Evolutionary conservation across 2,329 filamentous ascomycete species (phyloP).

Genomic region (Neonectria magnoliae): DNA sequence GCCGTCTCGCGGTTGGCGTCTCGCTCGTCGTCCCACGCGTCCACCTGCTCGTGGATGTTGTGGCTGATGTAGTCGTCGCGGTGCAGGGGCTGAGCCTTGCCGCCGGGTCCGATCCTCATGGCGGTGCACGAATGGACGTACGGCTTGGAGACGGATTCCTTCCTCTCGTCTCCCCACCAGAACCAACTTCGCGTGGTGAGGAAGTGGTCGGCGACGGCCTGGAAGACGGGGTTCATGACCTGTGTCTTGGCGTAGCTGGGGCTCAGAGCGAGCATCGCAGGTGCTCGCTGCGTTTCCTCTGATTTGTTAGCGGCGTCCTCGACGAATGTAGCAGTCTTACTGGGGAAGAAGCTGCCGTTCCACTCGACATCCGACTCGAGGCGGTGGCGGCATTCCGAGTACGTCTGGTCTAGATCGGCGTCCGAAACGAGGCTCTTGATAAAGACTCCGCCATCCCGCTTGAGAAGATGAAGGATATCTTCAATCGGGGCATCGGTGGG

Average conservation of each 20-base stretch:
- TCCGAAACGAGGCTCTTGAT: slow-evolving; percentile 1
- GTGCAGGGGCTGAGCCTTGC: slow-evolving; percentile 29
- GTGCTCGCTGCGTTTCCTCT: slow-evolving; percentile 28
- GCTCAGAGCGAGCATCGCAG: slow-evolving; percentile 26
- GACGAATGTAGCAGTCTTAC: background rate
- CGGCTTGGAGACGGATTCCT: slow-evolving; percentile 28
- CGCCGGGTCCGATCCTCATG: slow-evolving; percentile 30
- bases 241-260: slow-evolving; percentile 26
- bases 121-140: slow-evolving; percentile 28
- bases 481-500: slow-evolving; percentile 1
- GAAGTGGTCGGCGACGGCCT: slow-evolving; percentile 28
- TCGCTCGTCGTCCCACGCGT: slow-evolving; percentile 13
- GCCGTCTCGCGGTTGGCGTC: slow-evolving; percentile 16
- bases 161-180: slow-evolving; percentile 30
- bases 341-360: slow-evolving; percentile 15
- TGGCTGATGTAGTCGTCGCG: slow-evolving; percentile 32
- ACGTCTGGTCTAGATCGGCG: slow-evolving; percentile 2
- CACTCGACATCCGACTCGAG: slow-evolving; percentile 5
- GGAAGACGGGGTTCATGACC: slow-evolving; percentile 29
- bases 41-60: slow-evolving; percentile 14
- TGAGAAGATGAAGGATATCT: slow-evolving; percentile 5
- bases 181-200: slow-evolving; percentile 29
- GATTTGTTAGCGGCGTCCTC: background rate
- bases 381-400: background rate
- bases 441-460: slow-evolving; percentile 14